Evolutionary conservation across 352 stramenopile genomes (phyloP).

Genomic region (Globisporangium cystogenes): DNA sequence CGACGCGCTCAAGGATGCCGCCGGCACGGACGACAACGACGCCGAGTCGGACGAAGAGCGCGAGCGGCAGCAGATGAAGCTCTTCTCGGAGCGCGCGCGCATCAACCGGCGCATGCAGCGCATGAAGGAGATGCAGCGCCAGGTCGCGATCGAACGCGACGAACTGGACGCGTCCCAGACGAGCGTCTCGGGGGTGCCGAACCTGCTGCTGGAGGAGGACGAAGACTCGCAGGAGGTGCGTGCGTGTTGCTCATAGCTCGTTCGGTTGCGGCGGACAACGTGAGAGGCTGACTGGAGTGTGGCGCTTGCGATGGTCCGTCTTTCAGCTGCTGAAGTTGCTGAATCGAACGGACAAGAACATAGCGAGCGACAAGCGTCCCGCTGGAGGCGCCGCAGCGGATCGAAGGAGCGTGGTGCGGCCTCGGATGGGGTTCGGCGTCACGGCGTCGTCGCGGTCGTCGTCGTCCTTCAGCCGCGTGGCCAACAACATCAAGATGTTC

Average conservation of each 20-base stretch:
- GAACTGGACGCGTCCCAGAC: conserved; percentile 23
- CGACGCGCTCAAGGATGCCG: conserved; percentile 14
- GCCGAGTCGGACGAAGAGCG: conserved; percentile 74
- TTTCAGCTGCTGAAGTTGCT: conserved; percentile 48
- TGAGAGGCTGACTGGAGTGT: background rate
- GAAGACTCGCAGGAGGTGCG: conserved; percentile 72
- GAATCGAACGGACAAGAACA: conserved; percentile 38
- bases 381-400: background rate
- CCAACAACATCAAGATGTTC: conserved; percentile 71
- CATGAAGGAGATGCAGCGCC: conserved; percentile 75
- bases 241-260: background rate
- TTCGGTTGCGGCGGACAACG: no score
- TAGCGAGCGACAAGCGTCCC: background rate
- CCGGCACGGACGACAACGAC: conserved; percentile 33
- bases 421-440: conserved; percentile 46
- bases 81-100: conserved; percentile 73
- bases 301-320: background rate
- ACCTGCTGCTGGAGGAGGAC: conserved; percentile 69
- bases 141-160: conserved; percentile 39
- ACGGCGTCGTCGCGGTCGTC: conserved; percentile 31
- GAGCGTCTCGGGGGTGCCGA: conserved; percentile 24
- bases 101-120: conserved; percentile 84
- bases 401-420: conserved; percentile 9
- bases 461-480: conserved; percentile 65
- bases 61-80: conserved; percentile 81